phyloP scores from a whole-genome alignment of 495 filamentous ascomycete genomes.

The Lepidopterella palustris region DNA sequence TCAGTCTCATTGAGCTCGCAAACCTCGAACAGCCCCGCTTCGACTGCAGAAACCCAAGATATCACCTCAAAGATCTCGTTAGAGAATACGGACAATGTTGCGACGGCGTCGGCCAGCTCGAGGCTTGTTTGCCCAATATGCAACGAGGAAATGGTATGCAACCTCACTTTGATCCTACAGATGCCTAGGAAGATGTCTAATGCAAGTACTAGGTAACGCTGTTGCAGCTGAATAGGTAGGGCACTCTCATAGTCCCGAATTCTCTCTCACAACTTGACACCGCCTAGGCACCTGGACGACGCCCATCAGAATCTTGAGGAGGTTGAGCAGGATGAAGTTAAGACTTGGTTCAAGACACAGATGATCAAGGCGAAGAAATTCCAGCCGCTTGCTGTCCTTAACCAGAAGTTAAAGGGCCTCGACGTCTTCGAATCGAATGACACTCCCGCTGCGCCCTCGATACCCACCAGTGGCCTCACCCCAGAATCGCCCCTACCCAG shows the following conservation, averaged over 20 bases:
- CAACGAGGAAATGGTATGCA: slow-evolving; percentile 81
- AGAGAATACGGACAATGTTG: slow-evolving; percentile 46
- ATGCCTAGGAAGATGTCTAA: not conserved
- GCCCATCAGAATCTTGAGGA: slow-evolving; percentile 89
- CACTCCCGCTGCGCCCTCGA: slow-evolving; percentile 34
- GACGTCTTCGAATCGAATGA: slow-evolving; percentile 98
- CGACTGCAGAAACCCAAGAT: slow-evolving; percentile 53
- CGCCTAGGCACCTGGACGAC: slow-evolving; percentile 79
- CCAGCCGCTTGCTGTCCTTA: slow-evolving; percentile 82
- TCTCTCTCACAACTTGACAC: slow-evolving; percentile 19
- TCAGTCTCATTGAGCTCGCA: slow-evolving; percentile 52
- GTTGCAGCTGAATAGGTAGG: slow-evolving; percentile 80
- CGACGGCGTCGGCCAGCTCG: slow-evolving; percentile 50
- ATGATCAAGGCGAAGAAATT: slow-evolving; percentile 94
- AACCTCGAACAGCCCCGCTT: slow-evolving; percentile 50
- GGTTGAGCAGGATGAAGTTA: slow-evolving; percentile 90
- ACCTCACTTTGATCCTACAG: not conserved
- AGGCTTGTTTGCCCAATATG: slow-evolving; percentile 90
- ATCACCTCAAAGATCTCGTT: slow-evolving; percentile 53
- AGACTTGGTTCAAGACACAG: slow-evolving; percentile 95
- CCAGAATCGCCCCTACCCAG: slow-evolving; percentile 35
- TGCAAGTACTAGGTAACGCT: slow-evolving; percentile 63
- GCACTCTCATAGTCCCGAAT: not conserved
- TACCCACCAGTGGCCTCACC: slow-evolving; percentile 26
- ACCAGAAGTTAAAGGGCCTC: slow-evolving; percentile 94